phyloP scores from a whole-genome alignment of 2,329 filamentous ascomycete genomes.

The Colletotrichum higginsianum region DNA sequence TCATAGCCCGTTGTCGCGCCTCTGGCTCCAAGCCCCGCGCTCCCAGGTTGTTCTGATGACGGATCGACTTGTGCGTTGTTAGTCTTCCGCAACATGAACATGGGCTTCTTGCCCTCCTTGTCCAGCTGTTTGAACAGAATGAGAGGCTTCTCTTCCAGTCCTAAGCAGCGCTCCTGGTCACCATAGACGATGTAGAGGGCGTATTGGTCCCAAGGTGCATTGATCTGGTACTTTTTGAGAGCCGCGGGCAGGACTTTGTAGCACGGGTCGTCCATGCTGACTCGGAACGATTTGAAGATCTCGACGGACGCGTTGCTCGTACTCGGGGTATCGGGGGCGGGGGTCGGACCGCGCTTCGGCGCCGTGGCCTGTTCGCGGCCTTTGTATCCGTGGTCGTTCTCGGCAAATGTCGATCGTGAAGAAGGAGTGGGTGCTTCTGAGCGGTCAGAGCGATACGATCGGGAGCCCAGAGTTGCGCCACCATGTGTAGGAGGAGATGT shows the following conservation, averaged over 20 bases:
- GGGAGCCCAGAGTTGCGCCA: slow-evolving; percentile 71
- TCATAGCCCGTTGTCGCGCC: slow-evolving; percentile 66
- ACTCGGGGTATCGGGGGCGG: slow-evolving; percentile 73
- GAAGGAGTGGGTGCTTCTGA: slow-evolving; percentile 68
- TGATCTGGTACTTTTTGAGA: slow-evolving; percentile 98
- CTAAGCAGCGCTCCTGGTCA: slow-evolving; percentile 95
- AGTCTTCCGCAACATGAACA: slow-evolving; percentile 94
- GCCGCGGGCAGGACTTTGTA: slow-evolving; percentile 97
- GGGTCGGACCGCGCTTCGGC: slow-evolving; percentile 73
- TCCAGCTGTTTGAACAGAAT: slow-evolving; percentile 98
- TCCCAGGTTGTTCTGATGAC: slow-evolving; percentile 63
- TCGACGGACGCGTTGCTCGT: slow-evolving; percentile 79
- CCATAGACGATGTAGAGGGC: slow-evolving; percentile 98
- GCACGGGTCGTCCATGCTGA: slow-evolving; percentile 98
- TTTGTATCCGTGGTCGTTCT: slow-evolving; percentile 47
- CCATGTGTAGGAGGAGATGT: slow-evolving; percentile 75
- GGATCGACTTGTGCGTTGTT: slow-evolving; percentile 66
- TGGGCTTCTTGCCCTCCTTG: slow-evolving; percentile 96
- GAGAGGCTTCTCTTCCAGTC: slow-evolving; percentile 91
- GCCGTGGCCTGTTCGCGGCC: slow-evolving; percentile 56
- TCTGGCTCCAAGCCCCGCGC: slow-evolving; percentile 64
- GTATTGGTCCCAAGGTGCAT: slow-evolving; percentile 97
- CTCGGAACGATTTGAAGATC: slow-evolving; percentile 98
- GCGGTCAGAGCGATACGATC: slow-evolving; percentile 70
- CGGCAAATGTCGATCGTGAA: slow-evolving; percentile 67